A percentile compares a stretch with the other conserved stretches of the same genome.
These are phyloP conservation scores for Nepenthes mirabilis DNA, from an alignment of 148 eudicot species.

Conservation along the genomic window DNA sequence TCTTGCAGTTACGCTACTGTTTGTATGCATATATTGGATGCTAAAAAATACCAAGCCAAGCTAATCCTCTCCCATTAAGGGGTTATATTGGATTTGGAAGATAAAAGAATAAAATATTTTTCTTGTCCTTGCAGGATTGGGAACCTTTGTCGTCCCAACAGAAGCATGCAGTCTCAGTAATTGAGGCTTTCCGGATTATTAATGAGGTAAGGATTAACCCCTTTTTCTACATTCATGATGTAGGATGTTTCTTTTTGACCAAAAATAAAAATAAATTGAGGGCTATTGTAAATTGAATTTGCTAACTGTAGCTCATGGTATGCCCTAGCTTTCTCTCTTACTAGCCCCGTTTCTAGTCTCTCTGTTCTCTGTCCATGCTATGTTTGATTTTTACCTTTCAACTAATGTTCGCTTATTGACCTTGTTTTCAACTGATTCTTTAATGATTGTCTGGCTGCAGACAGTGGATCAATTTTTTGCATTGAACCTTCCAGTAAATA, in stretches of 20 bases:
- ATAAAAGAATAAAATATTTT: not conserved
- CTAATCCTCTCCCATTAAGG: no score
- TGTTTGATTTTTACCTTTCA: not conserved
- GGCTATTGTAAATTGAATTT: slow-evolving; percentile 1
- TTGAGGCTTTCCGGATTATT: slow-evolving; percentile 87
- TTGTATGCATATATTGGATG: no score
- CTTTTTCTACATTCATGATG: not conserved
- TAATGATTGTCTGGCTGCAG: slow-evolving; percentile 30
- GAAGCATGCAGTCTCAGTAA: slow-evolving; percentile 71
- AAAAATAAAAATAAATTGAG: no score
- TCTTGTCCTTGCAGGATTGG: slow-evolving; percentile 51
- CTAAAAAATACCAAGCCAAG: no score
- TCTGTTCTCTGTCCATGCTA: no score
- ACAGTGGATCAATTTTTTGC: slow-evolving; percentile 80
- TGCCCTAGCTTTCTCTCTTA: no score
- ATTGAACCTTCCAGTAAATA: slow-evolving; percentile 72
- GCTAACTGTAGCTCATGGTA: no score
- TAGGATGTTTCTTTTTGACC: not conserved
- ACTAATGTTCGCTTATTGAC: not conserved
- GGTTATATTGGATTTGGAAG: no score
- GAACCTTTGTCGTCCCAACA: slow-evolving; percentile 77
- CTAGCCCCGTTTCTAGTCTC: no score
- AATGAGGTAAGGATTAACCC: slow-evolving; percentile 51
- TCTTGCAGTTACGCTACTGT: no score
- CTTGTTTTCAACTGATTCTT: not conserved